phyloP scores from a whole-genome alignment of 2,329 filamentous ascomycete genomes.

The Hypoxylon sp. region DNA sequence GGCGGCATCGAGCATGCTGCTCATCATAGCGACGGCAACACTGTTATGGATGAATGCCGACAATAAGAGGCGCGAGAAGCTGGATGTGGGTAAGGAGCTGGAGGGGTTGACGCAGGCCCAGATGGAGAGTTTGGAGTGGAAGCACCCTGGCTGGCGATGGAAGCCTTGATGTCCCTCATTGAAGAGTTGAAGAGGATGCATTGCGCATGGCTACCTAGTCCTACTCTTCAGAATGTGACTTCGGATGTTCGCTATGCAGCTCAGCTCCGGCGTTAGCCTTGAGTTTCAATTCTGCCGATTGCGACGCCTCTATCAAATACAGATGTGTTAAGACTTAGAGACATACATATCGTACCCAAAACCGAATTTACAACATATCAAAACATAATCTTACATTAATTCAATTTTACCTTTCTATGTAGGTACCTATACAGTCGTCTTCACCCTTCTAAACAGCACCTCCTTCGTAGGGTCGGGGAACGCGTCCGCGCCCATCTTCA shows the following conservation, averaged over 20 bases:
- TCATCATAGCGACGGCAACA: slow-evolving; percentile 65
- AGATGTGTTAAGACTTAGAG: not conserved
- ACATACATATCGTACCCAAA: not conserved
- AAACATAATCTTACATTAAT: not conserved
- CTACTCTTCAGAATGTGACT: not conserved
- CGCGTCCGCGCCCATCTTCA: slow-evolving; percentile 31
- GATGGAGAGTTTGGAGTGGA: slow-evolving; percentile 72
- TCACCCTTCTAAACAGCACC: slow-evolving; percentile 41
- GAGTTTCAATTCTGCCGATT: not conserved
- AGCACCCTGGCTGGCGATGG: slow-evolving; percentile 74
- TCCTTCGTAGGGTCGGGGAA: slow-evolving; percentile 45
- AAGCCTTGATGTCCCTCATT: slow-evolving; percentile 54
- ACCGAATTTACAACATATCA: slow-evolving; percentile 6
- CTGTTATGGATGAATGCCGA: slow-evolving; percentile 73
- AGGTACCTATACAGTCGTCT: slow-evolving; percentile 18
- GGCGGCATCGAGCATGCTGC: slow-evolving; percentile 67
- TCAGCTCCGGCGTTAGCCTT: not conserved
- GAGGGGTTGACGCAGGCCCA: slow-evolving; percentile 64
- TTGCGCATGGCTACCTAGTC: not conserved
- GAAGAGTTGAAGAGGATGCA: not conserved
- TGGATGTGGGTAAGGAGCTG: slow-evolving; percentile 67
- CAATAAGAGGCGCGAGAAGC: slow-evolving; percentile 68
- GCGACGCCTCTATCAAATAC: not conserved
- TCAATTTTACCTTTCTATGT: not conserved
- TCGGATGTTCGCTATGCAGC: not conserved